Evolutionary conservation across 2,329 filamentous ascomycete species (phyloP).

Genomic region (Cladophialophora bantiana): DNA sequence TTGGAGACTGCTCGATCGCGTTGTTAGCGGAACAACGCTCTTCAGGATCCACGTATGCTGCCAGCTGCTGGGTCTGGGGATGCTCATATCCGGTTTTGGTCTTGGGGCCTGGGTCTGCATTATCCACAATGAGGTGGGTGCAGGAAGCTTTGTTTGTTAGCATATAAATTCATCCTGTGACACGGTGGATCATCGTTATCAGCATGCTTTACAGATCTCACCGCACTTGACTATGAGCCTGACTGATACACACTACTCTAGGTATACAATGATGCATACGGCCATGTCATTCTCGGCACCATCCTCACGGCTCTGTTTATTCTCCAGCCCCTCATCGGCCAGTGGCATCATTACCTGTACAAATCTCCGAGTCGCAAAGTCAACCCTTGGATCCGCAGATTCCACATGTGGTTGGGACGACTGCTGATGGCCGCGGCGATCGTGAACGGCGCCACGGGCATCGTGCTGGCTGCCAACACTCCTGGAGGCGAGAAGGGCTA

Average conservation of each 20-base stretch:
- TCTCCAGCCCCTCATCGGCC: not conserved
- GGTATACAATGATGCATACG: not conserved
- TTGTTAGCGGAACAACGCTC: not conserved
- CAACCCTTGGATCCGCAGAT: not conserved
- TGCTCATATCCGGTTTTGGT: not conserved
- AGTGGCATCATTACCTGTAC: conserved; percentile 3
- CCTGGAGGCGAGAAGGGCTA: conserved; percentile 1
- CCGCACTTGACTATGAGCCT: not conserved
- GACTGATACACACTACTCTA: not conserved
- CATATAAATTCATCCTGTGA: not conserved
- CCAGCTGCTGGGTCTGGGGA: not conserved
- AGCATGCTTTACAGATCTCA: not conserved
- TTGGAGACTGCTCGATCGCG: not conserved
- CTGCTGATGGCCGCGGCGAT: not conserved
- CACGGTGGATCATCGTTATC: not conserved
- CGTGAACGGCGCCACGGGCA: not conserved
- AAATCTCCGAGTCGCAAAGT: not conserved
- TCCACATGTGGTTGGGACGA: not conserved
- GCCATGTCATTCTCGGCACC: not conserved
- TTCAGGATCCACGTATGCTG: not conserved
- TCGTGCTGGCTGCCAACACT: not conserved
- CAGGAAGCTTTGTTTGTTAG: not conserved
- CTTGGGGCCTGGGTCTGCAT: not conserved
- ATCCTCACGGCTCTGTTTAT: conserved; percentile 1
- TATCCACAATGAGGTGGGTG: not conserved